Evolutionary conservation across 129 eudicot genomes (phyloP).

Genomic region (Chrysanthemum seticuspe): DNA sequence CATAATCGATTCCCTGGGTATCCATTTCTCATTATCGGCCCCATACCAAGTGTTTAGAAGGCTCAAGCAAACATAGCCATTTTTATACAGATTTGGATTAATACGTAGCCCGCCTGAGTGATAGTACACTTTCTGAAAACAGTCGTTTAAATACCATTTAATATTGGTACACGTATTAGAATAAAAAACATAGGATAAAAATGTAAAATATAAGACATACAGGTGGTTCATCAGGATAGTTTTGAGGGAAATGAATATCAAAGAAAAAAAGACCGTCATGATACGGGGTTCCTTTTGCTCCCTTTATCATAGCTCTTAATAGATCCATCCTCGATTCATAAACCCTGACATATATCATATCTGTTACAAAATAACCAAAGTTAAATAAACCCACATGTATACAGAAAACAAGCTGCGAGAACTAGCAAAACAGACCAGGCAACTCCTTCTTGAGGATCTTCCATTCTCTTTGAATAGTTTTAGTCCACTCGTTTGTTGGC

Average conservation of each 20-base stretch:
- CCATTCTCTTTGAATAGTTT: conserved; percentile 83
- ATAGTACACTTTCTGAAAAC: conserved; percentile 62
- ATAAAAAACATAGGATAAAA: neutral
- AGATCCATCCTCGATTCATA: conserved; percentile 92
- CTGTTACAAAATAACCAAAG: conserved; percentile 31
- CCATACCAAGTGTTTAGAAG: conserved; percentile 81
- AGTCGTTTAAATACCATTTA: neutral
- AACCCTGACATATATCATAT: conserved; percentile 69
- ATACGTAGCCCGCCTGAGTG: conserved; percentile 77
- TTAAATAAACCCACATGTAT: neutral
- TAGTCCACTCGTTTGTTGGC: conserved; percentile 57
- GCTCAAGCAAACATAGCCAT: conserved; percentile 73
- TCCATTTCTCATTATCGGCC: conserved; percentile 56
- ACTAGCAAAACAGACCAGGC: conserved; percentile 53
- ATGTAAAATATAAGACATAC: conserved; percentile 36
- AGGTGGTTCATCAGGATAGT: conserved; percentile 70
- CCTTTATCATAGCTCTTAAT: conserved; percentile 77
- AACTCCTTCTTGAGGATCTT: conserved; percentile 59
- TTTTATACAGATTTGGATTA: conserved; percentile 60
- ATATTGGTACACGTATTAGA: neutral
- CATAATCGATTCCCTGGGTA: conserved; percentile 59
- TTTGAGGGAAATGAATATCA: conserved; percentile 61
- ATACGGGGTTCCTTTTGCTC: conserved; percentile 94
- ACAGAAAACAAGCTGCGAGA: neutral
- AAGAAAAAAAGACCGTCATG: conserved; percentile 90